A percentile compares a stretch with the other conserved stretches of the same genome.
phyloP scores from a whole-genome alignment of 192 early-diverging fungal genomes.

The Dimargaris verticillata region DNA sequence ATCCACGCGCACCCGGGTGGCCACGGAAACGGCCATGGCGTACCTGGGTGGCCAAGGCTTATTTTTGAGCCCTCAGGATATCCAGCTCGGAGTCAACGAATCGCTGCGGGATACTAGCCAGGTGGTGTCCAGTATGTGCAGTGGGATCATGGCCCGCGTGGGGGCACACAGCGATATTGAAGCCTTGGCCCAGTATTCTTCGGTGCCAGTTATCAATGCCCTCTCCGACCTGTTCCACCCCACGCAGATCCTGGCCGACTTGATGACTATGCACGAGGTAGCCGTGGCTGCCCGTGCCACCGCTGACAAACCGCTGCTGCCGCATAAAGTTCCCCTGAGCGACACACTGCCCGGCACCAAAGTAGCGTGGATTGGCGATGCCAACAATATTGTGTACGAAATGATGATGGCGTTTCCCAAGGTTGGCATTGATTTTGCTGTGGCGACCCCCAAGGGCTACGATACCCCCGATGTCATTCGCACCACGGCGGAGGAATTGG shows the following conservation, averaged over 20 bases:
- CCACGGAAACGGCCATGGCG: conserved; percentile 77
- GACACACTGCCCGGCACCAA: conserved; percentile 46
- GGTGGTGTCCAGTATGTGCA: conserved; percentile 92
- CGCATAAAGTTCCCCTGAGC: conserved; percentile 43
- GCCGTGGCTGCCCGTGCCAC: neutral
- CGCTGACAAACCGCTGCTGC: neutral
- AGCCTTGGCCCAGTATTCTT: conserved; percentile 69
- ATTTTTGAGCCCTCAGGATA: conserved; percentile 89
- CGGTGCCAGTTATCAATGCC: conserved; percentile 91
- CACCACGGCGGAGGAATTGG: conserved; percentile 45
- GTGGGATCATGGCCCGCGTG: conserved; percentile 87
- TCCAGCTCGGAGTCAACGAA: conserved; percentile 93
- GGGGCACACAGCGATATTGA: conserved; percentile 79
- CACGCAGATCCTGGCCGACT: conserved; percentile 89
- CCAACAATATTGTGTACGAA: conserved; percentile 92
- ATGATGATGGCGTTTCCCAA: conserved; percentile 80
- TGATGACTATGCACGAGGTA: conserved; percentile 85
- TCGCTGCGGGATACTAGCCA: conserved; percentile 74
- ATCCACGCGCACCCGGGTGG: conserved; percentile 89
- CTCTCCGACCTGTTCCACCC: conserved; percentile 90
- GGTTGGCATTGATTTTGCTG: conserved; percentile 59
- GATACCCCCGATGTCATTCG: conserved; percentile 50
- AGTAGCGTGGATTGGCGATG: conserved; percentile 97
- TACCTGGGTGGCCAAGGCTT: conserved; percentile 89
- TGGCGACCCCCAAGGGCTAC: conserved; percentile 79